Percentiles rank a stretch among this genome's conserved stretches.
Conservation (phyloP, 306 rosid genomes). For the Cotoneaster glaucophyllus region DNA sequence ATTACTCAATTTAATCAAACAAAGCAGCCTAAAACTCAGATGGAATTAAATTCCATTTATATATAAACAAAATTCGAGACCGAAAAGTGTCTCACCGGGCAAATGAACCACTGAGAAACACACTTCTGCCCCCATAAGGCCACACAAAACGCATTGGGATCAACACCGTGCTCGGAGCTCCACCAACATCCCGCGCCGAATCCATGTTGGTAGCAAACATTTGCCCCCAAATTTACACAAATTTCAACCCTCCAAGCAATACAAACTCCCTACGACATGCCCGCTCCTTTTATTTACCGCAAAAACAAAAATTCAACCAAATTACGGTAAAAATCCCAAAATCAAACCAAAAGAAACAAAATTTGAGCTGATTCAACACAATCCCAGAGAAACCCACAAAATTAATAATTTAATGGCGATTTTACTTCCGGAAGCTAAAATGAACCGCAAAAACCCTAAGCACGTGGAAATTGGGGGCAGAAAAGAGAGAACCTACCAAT, state of each 20-base stretch:
- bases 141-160: slow-evolving; percentile 90
- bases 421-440: slow-evolving; percentile 1
- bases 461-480: slow-evolving; percentile 7
- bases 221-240: slow-evolving; percentile 11
- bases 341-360: slow-evolving; percentile 7
- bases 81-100: slow-evolving; percentile 39
- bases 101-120: slow-evolving; percentile 83
- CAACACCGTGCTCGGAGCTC: slow-evolving; percentile 54
- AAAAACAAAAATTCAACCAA: slow-evolving; percentile 28
- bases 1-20: slow-evolving; percentile 1
- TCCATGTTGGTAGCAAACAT: slow-evolving; percentile 73
- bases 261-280: slow-evolving; percentile 29
- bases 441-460: slow-evolving; percentile 48
- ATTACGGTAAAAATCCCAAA: slow-evolving; percentile 32
- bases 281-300: slow-evolving; percentile 23
- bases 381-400: neutral
- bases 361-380: slow-evolving; percentile 8
- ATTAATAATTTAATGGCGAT: neutral
- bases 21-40: neutral
- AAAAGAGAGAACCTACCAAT: neutral
- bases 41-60: neutral
- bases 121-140: slow-evolving; percentile 88
- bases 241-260: slow-evolving; percentile 30
- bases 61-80: neutral
- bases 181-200: slow-evolving; percentile 43